Conservation (phyloP, 352 stramenopile genomes). For the Phytophthora tentaculata region DNA sequence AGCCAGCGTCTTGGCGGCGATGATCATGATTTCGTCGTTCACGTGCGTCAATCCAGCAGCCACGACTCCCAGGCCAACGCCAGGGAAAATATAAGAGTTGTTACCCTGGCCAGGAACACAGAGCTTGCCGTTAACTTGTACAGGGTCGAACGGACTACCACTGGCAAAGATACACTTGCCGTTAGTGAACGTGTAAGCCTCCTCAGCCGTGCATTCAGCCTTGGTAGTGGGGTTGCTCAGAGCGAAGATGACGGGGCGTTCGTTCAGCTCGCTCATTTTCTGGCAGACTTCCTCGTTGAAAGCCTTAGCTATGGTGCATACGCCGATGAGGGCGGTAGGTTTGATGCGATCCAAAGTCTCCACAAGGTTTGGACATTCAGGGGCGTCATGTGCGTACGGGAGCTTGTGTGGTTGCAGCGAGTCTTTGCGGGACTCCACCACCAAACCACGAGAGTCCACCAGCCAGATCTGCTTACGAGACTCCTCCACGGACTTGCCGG, state of each 20-base stretch:
- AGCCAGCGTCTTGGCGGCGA: slow-evolving; percentile 77
- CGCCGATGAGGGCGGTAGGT: slow-evolving; percentile 94
- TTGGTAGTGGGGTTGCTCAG: slow-evolving; percentile 97
- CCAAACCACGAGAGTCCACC: slow-evolving; percentile 92
- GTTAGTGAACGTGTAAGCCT: slow-evolving; percentile 97
- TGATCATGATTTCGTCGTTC: slow-evolving; percentile 85
- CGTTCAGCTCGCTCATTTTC: slow-evolving; percentile 88
- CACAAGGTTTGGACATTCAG: slow-evolving; percentile 66
- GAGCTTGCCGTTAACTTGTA: slow-evolving; percentile 79
- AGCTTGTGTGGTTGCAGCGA: slow-evolving; percentile 92
- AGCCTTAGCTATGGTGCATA: slow-evolving; percentile 90
- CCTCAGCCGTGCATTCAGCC: slow-evolving; percentile 96
- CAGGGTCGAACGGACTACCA: slow-evolving; percentile 95
- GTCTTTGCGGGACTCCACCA: slow-evolving; percentile 69
- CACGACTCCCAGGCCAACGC: slow-evolving; percentile 93
- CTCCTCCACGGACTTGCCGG: slow-evolving; percentile 84
- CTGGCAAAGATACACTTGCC: slow-evolving; percentile 96
- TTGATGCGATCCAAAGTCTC: slow-evolving; percentile 87
- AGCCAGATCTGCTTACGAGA: slow-evolving; percentile 93
- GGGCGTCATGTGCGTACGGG: slow-evolving; percentile 84
- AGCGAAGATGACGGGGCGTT: slow-evolving; percentile 96
- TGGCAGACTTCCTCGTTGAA: slow-evolving; percentile 92
- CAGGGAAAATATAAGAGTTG: slow-evolving; percentile 98
- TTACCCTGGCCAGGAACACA: slow-evolving; percentile 92
- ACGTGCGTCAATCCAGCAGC: slow-evolving; percentile 80